Evolutionary conservation across 2,329 filamentous ascomycete genomes (phyloP).

Genomic region (Cladosporium velox): DNA sequence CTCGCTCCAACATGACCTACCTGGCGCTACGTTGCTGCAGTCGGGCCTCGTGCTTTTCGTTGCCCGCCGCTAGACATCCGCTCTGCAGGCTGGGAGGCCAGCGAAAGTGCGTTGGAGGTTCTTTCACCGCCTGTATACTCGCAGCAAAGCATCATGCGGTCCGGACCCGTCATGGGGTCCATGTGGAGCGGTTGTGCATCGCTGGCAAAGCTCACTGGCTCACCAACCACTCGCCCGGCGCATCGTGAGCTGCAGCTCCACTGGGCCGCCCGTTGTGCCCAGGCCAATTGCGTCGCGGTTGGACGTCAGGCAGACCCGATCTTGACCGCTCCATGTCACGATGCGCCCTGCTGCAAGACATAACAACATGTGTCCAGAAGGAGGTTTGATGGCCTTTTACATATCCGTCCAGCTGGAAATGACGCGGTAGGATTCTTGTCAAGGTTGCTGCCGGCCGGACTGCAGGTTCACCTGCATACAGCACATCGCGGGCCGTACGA

Average conservation of each 20-base stretch:
- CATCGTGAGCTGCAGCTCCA: constrained; percentile 8
- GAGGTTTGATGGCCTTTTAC: not conserved
- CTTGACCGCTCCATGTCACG: constrained; percentile 12
- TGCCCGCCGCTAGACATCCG: constrained; percentile 5
- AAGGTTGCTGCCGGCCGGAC: constrained; percentile 6
- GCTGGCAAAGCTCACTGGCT: constrained; percentile 11
- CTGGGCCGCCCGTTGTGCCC: constrained; percentile 3
- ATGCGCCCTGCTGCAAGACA: constrained; percentile 9
- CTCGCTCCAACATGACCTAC: constrained; percentile 18
- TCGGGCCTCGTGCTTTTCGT: constrained; percentile 13
- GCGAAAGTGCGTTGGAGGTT: constrained; percentile 9
- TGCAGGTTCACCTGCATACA: constrained; percentile 6
- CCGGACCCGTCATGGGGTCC: constrained; percentile 15
- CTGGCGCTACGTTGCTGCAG: constrained; percentile 1
- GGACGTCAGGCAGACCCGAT: constrained; percentile 8
- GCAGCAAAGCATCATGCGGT: constrained; percentile 14
- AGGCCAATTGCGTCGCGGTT: constrained; percentile 7
- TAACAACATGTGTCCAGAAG: constrained; percentile 5
- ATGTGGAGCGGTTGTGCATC: constrained; percentile 14
- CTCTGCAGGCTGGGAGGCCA: constrained; percentile 6
- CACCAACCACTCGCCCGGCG: not conserved
- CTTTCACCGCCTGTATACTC: constrained; percentile 17
- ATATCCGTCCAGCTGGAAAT: constrained; percentile 1
- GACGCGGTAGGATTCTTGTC: not conserved
- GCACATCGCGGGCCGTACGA: not conserved